phyloP scores from a whole-genome alignment of 192 early-diverging fungal genomes.

The Podila minutissima region DNA sequence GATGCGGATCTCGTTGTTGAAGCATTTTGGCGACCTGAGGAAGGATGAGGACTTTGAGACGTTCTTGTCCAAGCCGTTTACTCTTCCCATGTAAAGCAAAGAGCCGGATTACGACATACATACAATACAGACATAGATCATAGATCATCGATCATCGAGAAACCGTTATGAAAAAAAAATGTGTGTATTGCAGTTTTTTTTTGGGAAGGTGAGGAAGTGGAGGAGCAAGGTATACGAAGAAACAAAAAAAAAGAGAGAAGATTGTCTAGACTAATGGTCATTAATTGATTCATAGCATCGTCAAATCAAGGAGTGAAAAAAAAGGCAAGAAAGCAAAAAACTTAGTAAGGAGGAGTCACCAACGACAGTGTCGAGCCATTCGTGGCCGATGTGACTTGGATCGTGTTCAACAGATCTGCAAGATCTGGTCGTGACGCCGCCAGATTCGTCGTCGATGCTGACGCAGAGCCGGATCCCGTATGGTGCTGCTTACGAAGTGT shows the following conservation, averaged over 20 bases:
- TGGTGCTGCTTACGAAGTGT: conserved; percentile 31
- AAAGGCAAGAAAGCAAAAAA: background rate
- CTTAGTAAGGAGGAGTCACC: conserved; percentile 34
- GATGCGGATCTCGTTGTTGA: conserved; percentile 31
- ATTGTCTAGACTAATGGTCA: too few relatives aligned
- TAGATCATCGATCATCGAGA: too few relatives aligned
- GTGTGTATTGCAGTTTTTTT: too few relatives aligned
- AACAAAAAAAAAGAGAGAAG: too few relatives aligned
- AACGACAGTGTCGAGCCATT: conserved; percentile 27
- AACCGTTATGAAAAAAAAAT: too few relatives aligned
- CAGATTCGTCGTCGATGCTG: conserved; percentile 15
- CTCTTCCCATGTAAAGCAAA: background rate
- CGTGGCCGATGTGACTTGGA: conserved; percentile 18
- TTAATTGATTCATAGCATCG: too few relatives aligned
- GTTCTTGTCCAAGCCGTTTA: background rate
- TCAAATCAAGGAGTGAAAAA: background rate
- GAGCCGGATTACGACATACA: too few relatives aligned
- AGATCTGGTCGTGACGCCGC: conserved; percentile 36
- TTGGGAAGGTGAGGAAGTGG: too few relatives aligned
- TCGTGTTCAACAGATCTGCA: conserved; percentile 45
- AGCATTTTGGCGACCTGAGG: conserved; percentile 24
- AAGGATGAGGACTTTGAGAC: conserved; percentile 38
- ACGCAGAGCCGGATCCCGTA: conserved; percentile 7
- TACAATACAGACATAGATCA: too few relatives aligned
- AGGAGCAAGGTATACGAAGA: too few relatives aligned